Evolutionary conservation across 352 stramenopile genomes (phyloP).

Genomic region (Lagenidium sp.): DNA sequence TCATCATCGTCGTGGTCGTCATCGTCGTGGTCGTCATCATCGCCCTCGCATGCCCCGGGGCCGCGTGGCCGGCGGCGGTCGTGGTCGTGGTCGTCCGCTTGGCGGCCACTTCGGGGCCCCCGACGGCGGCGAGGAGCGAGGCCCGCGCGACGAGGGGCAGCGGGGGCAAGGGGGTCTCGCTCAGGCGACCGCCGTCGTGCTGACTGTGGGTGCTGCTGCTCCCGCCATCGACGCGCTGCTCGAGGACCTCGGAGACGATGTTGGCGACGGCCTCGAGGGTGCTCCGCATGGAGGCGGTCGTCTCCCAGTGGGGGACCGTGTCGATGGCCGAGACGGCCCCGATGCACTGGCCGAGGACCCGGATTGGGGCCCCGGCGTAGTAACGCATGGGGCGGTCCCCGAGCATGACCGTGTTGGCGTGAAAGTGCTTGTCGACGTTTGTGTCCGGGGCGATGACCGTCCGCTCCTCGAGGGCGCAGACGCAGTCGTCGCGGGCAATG

Average conservation of each 20-base stretch:
- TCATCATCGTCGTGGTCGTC: too few relatives aligned
- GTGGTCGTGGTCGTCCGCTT: too few relatives aligned
- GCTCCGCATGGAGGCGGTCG: conserved; percentile 43
- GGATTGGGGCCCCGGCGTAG: conserved; percentile 52
- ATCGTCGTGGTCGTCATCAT: conserved; percentile 1
- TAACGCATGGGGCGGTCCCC: conserved; percentile 37
- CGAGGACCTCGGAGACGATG: conserved; percentile 75
- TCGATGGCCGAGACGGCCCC: conserved; percentile 64
- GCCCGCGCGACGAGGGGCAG: background rate
- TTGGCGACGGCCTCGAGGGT: conserved; percentile 69
- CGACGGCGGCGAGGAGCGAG: background rate
- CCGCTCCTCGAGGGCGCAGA: conserved; percentile 31
- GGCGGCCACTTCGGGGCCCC: background rate
- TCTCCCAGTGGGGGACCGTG: conserved; percentile 29
- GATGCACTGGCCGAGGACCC: conserved; percentile 47
- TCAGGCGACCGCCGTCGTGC: too few relatives aligned
- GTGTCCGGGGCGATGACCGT: conserved; percentile 63
- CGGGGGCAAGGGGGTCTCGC: background rate
- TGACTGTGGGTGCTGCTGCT: too few relatives aligned
- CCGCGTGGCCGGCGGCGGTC: too few relatives aligned
- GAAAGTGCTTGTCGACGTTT: conserved; percentile 56
- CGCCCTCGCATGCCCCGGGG: too few relatives aligned
- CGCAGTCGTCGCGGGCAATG: conserved; percentile 49
- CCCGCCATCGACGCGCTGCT: conserved; percentile 43
- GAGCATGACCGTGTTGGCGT: conserved; percentile 39